Evolutionary conservation across 305 asterid genomes (phyloP), one percentile per base, ranked within the genome.

Genomic region (Solanum hybrid): DNA sequence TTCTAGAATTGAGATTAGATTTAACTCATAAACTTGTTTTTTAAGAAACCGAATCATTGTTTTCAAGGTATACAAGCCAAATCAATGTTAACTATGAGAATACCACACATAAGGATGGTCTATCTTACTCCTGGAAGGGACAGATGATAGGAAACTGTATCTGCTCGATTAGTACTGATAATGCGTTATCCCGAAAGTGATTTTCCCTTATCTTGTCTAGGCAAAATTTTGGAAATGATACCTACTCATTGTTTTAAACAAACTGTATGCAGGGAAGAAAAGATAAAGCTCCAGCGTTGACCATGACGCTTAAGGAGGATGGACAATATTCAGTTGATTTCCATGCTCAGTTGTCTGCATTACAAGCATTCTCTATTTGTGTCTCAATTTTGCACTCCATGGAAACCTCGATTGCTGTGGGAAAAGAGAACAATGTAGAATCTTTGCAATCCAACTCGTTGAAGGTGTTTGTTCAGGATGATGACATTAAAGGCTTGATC

Each of bases 341-440:
- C 95, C 99, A 98, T 79, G 98, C 97, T 2, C 96, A 94, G 92
- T 88, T 98, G 87, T 95, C 98, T 56, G 91, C 98, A 0, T 90
- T 98, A 91, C 99, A 98, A 90, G 98, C 98, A 17, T 96, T 98
- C 94, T 94, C 99, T 90, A 91, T 95, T 72, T 95, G 98, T 35
- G 93, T 97, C 35, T 93, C 99, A 26, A 90, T 95, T 72, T 91
- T 96, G 92, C 99, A 98, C n/a, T 91, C 95, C n/a, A 91, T 93
- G 82, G 96, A 95, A 88, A 92, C 98, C 85, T 94, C 98, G 46
- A 88, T 91, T 34, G 89, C 88, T 9, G 88, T 88, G 60, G 94
- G 92, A 31, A 94, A 90, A 60, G 98, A 92, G 80, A 92, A 90
- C 86, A 90, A 91, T 88, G 85, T 42, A 87, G 91, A 91, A 71